Percentiles rank a stretch among this genome's conserved stretches.
phyloP scores from a whole-genome alignment of 2,329 filamentous ascomycete species.

The Huntiella savannae region DNA sequence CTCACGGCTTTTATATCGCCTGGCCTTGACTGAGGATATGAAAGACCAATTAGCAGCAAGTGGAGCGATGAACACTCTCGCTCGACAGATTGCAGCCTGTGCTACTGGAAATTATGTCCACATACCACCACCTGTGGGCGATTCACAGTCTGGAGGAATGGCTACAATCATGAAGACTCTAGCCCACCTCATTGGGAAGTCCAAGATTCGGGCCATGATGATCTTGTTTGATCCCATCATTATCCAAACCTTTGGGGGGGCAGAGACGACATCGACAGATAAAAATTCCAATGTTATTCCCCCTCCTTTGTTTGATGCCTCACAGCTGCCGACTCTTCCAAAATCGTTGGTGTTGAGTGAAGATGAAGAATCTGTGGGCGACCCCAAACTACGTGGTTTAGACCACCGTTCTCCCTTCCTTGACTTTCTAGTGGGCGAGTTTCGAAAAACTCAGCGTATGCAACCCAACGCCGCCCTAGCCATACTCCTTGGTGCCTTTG shows the following conservation, averaged over 20 bases:
- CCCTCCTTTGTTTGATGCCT: not conserved
- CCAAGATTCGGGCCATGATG: conserved; percentile 57
- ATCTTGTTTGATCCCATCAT: conserved; percentile 50
- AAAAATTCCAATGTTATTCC: not conserved
- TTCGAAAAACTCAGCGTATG: not conserved
- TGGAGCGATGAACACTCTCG: conserved; percentile 40
- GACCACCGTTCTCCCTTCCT: not conserved
- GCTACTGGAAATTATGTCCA: conserved; percentile 14
- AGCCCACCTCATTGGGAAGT: conserved; percentile 56
- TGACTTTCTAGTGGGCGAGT: not conserved
- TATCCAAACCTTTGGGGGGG: conserved; percentile 37
- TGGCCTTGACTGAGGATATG: conserved; percentile 47
- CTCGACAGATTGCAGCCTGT: conserved; percentile 36
- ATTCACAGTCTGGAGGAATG: no score
- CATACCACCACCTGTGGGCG: no score
- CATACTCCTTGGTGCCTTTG: not conserved
- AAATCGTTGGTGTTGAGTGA: not conserved
- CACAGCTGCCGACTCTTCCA: not conserved
- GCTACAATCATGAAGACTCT: conserved; percentile 51
- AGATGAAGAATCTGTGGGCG: not conserved
- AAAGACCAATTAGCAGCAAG: conserved; percentile 32
- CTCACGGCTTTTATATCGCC: conserved; percentile 46
- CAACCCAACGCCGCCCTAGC: not conserved
- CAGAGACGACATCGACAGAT: not conserved
- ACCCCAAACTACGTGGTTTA: not conserved